Conservation (phyloP, 2,329 filamentous ascomycete species). For the Phoma sp. region DNA sequence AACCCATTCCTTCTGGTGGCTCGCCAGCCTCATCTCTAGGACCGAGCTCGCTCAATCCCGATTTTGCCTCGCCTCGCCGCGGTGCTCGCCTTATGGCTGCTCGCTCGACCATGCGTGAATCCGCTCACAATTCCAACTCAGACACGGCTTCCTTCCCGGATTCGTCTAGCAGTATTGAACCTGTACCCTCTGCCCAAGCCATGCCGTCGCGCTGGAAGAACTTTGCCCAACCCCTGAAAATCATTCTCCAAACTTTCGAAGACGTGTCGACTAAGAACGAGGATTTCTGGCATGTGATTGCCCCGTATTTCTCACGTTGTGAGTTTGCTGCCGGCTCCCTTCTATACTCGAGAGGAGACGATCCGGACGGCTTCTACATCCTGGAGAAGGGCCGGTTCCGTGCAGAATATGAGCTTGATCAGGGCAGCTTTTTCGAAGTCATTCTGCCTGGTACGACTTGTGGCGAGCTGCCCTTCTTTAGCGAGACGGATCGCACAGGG, state of each 20-base stretch:
- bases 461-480: constrained; percentile 95
- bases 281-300: constrained; percentile 90
- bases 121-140: constrained; percentile 3
- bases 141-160: constrained; percentile 25
- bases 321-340: constrained; percentile 73
- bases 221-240: constrained; percentile 86
- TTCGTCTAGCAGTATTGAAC: constrained; percentile 12
- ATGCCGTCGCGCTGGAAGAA: constrained; percentile 72
- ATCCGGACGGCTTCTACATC: constrained; percentile 84
- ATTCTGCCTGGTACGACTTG: constrained; percentile 95
- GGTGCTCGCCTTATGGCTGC: constrained; percentile 81
- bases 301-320: constrained; percentile 74
- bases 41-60: constrained; percentile 55
- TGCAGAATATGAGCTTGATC: constrained; percentile 88
- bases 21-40: constrained; percentile 35
- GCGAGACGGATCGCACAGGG: constrained; percentile 83
- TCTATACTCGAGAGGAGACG: constrained; percentile 77
- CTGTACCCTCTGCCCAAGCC: constrained; percentile 10
- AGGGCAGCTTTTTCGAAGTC: constrained; percentile 86
- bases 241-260: constrained; percentile 95
- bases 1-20: constrained; percentile 25
- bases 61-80: constrained; percentile 78
- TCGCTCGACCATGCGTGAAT: constrained; percentile 72
- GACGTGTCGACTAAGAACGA: constrained; percentile 84
- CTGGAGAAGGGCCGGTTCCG: constrained; percentile 87